Base-by-base conservation (phyloP, 2,329 filamentous ascomycete genomes). In the Phyllachora maydis region DNA sequence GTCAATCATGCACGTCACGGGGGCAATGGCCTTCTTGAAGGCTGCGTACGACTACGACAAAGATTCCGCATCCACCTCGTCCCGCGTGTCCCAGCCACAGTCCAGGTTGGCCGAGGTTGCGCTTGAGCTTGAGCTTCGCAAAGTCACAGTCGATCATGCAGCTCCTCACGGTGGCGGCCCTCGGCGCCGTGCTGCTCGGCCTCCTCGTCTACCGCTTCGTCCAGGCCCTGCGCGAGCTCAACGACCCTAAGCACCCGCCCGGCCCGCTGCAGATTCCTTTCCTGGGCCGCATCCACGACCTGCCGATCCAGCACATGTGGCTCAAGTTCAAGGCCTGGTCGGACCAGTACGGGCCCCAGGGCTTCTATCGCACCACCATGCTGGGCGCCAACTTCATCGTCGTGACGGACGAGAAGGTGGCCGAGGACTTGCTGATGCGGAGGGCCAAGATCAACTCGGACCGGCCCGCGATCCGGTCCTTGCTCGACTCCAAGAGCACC, bases 401-500 rank as follows among this genome's bases (percentile, higher is more conserved):
- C 31, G 45, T 63, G 21, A 48, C 54, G 5, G 54, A 61, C 29
- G 58, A 63, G 35, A 50, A 48, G 29, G 47, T 62, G 4, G 56
- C 56, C 7, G 56, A 62, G 31, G 58, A 63, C 14, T 44, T 63
- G 15, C 31, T 63, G 23, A 50, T 60, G 14, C 61, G 57, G 43
- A 46, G 52, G 24, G 56, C 52, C 8, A 61, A 52, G 35, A 41
- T 51, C 28, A 59, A 60, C 36, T 61, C 56, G 4, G 58, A 63
- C 32, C 43, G 58, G 15, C 45, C 45, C 0, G 28, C 35, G 42
- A 56, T 63, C 23, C 48, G 47, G 28, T 61, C 56, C 1, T 35
- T 64, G 16, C 56, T 59, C 26, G 57, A 64, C 35, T 54, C 57
- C 1, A 64, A 65, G 40, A 60, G 55, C 30, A 55, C 52, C 1